Conservation (phyloP, 2,329 filamentous ascomycete genomes). For the Xylariaceae sp. region DNA sequence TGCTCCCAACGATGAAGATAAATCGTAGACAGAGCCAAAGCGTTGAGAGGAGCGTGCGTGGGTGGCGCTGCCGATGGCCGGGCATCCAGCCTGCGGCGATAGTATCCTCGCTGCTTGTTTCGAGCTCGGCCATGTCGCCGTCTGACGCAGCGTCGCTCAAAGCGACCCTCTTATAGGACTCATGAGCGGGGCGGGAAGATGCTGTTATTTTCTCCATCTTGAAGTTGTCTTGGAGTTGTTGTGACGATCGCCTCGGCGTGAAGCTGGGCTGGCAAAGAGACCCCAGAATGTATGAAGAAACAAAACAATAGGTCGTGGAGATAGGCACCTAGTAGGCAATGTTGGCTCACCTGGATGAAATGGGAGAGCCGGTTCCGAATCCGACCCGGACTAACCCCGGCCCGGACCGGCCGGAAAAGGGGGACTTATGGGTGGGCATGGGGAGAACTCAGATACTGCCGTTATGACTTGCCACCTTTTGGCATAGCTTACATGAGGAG, state of each 20-base stretch:
- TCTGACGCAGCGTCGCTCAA: background rate
- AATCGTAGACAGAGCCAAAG: background rate
- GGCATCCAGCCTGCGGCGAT: background rate
- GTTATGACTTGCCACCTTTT: background rate
- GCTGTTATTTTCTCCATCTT: background rate
- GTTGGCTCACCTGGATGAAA: background rate
- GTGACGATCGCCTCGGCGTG: background rate
- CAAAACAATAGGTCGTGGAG: background rate
- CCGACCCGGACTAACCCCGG: background rate
- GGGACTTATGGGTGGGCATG: background rate
- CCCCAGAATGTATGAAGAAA: background rate
- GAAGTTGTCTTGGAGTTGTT: background rate
- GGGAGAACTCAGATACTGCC: background rate
- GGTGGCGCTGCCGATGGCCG: background rate
- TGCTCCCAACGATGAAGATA: background rate
- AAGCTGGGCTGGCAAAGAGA: background rate
- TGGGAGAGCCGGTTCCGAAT: background rate
- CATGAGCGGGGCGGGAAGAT: background rate
- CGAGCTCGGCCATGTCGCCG: background rate
- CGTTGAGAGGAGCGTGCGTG: background rate
- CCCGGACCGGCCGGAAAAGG: background rate
- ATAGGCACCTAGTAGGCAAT: background rate
- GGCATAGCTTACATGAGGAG: background rate
- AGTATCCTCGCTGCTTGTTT: background rate
- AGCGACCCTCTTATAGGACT: background rate